Evolutionary conservation across 2,329 filamentous ascomycete genomes (phyloP).

Genomic region (Xylaria sp.): DNA sequence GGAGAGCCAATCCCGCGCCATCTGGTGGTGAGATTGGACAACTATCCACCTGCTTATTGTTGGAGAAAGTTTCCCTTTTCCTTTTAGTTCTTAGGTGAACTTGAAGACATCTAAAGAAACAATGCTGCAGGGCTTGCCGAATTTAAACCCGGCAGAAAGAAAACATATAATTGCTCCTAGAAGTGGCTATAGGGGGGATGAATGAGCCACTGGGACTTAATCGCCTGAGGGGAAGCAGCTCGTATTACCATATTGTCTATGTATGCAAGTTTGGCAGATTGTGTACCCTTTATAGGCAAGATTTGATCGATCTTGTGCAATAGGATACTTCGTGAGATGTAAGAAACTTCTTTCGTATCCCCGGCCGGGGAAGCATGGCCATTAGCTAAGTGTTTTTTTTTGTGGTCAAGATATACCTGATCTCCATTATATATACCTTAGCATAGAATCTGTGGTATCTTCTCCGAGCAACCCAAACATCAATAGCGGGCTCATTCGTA

Average conservation of each 20-base stretch:
- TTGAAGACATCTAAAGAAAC: neutral
- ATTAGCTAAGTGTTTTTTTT: too few relatives aligned
- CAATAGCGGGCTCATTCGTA: neutral
- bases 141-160: neutral
- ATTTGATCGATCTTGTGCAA: neutral
- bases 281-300: neutral
- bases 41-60: too few relatives aligned
- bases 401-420: neutral
- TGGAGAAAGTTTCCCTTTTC: too few relatives aligned
- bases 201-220: neutral
- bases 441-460: neutral
- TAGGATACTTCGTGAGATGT: neutral
- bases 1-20: too few relatives aligned
- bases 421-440: neutral
- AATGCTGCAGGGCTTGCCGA: neutral
- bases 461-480: neutral
- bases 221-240: constrained; percentile 5
- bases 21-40: too few relatives aligned
- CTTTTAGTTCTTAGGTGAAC: neutral
- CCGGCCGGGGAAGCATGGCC: too few relatives aligned
- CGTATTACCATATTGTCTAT: neutral
- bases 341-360: neutral
- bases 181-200: neutral
- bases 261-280: neutral
- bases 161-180: neutral